Evolutionary conservation across 1,284 basidiomycete species (phyloP).

Genomic region (Cryptococcus sp.): DNA sequence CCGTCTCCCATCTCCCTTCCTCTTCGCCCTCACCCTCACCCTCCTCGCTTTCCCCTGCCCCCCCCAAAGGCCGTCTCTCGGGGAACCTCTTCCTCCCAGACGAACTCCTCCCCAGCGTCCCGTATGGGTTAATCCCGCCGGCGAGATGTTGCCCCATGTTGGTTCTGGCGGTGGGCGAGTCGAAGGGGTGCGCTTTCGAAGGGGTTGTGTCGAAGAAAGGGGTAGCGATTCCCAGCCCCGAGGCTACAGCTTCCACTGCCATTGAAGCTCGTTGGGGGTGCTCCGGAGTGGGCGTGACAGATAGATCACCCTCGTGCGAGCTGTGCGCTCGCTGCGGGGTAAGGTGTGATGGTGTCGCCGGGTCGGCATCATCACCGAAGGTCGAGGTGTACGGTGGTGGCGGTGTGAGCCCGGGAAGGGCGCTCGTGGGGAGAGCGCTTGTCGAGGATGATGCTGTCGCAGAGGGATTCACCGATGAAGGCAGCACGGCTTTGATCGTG

Average conservation of each 20-base stretch:
- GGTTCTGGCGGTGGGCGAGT: conserved; percentile 15
- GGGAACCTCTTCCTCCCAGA: conserved; percentile 2
- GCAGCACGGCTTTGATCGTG: conserved; percentile 23
- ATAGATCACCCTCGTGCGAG: conserved; percentile 1
- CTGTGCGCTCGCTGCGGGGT: not conserved
- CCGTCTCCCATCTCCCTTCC: conserved; percentile 16
- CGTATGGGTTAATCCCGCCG: conserved; percentile 23
- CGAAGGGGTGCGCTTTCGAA: not conserved
- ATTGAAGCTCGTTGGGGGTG: conserved; percentile 1
- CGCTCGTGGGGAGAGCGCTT: not conserved
- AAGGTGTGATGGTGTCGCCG: not conserved
- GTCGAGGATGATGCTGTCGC: not conserved
- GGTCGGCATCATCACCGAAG: conserved; percentile 11
- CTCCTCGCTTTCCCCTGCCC: not conserved
- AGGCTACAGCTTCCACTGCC: too few species aligned
- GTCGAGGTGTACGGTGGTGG: conserved; percentile 25
- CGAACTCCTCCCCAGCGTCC: conserved; percentile 20
- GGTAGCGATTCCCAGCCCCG: conserved; percentile 8
- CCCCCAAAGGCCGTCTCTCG: conserved; percentile 5
- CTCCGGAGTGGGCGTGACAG: conserved; percentile 30
- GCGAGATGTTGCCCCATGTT: conserved; percentile 19
- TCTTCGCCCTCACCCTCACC: conserved; percentile 14
- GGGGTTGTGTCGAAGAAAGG: conserved; percentile 7
- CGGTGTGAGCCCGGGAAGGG: conserved; percentile 18
- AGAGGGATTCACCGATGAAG: not conserved